Evolutionary conservation across 371 early-diverging fungal genomes (phyloP), one percentile per base, ranked within the genome.

Genomic region (Chytridium lagenaria): DNA sequence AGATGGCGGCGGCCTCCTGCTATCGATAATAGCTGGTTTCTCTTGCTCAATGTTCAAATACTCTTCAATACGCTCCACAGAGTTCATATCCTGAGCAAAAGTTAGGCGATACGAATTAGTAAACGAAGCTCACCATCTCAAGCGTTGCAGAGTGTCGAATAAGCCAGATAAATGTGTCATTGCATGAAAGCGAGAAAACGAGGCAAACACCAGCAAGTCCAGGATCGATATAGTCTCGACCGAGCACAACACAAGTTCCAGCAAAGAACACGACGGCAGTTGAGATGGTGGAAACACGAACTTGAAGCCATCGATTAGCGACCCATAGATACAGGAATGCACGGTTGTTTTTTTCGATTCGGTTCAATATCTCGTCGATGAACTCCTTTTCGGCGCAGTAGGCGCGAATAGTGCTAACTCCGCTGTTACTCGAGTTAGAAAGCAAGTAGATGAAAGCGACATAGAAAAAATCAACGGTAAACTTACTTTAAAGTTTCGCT

Each of bases 291-390:
- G 92, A 93, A 12, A 91, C 87, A 55, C 96, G 91, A 64, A 91
- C 76, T 61, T 87, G 88, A 26, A 96, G 83, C 97, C 96, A 96
- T 57, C 95, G 90, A 84, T 95, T 95, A 44, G 90, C 87, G 1
- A 88, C 89, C 94, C 94, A 94, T 78, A 28, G 82, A 78, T 90
- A 88, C 70, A 92, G 89, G 80, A 90, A 94, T 0, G 95, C 91
- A 16, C 96, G 86, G 77, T 92, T 90, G 80, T 93, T 78, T 38
- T 37, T 34, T 63, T 84, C 79, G 40, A 93, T 78, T 0, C 83
- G 65, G 33, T 67, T 51, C 10, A 75, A 33, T 34, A 15, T 71
- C 31, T 75, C 73, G 22, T 50, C 26, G 30, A 67, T 49, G 72
- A 83, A 80, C 12, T 72, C 39, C 0, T 7, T 7, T 23, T 76